These are phyloP conservation scores for Silene noctiflora DNA, from an alignment of 179 eudicot species.

Conservation along the genomic window DNA sequence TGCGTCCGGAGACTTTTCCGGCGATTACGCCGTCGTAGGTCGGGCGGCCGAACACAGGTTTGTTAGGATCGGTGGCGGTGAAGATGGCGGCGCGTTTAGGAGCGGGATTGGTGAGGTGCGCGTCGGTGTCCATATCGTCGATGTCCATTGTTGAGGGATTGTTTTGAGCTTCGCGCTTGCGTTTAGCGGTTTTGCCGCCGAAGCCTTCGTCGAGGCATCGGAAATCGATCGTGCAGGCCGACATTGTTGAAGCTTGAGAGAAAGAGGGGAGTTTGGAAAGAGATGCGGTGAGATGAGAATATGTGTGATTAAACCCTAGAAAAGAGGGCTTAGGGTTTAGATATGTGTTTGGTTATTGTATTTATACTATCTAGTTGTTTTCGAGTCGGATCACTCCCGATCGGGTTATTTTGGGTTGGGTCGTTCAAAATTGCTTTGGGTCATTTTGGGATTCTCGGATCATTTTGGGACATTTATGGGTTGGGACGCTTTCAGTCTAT, in stretches of 20 bases:
- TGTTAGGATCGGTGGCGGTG: slow-evolving; percentile 57
- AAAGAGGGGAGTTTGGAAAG: no score
- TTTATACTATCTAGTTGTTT: neutral
- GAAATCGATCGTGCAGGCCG: slow-evolving; percentile 91
- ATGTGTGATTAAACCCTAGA: slow-evolving; percentile 19
- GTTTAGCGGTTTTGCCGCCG: slow-evolving; percentile 87
- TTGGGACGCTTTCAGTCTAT: no score
- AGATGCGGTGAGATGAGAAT: neutral
- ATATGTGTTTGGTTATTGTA: neutral
- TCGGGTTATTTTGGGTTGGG: no score
- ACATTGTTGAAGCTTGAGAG: slow-evolving; percentile 15
- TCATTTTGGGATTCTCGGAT: no score
- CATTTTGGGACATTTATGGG: no score
- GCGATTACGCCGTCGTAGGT: slow-evolving; percentile 92
- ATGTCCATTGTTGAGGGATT: slow-evolving; percentile 50
- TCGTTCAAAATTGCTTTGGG: no score
- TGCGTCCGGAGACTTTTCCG: slow-evolving; percentile 75
- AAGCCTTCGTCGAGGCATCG: slow-evolving; percentile 83
- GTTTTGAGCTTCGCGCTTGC: slow-evolving; percentile 52
- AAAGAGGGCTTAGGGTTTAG: slow-evolving; percentile 22
- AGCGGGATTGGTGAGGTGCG: slow-evolving; percentile 36
- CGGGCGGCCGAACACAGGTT: slow-evolving; percentile 57
- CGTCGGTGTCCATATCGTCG: slow-evolving; percentile 36
- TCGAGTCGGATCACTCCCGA: no score
- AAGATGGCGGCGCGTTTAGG: slow-evolving; percentile 65